Base-by-base conservation (phyloP, 805 yeast genomes). In the Metschnikowia matae region DNA sequence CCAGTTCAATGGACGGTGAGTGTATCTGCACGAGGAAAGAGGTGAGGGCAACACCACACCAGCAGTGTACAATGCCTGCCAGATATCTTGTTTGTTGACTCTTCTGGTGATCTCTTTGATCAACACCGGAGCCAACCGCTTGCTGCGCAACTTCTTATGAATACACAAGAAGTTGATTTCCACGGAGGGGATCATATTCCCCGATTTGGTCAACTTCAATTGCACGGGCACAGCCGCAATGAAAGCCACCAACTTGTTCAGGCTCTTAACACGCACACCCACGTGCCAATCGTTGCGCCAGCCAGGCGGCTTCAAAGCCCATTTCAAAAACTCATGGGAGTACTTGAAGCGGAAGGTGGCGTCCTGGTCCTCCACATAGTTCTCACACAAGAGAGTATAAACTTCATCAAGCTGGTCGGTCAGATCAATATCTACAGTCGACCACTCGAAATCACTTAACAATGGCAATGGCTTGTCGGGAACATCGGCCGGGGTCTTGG, bases 51-150 rank as follows among this genome's bases (percentile, higher is more conserved):
- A 75, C 2, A 89, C 84, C 2, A 84, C 82, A 10, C 98, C 99
- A 0, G 92, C 96, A 8, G 99, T 92, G 69, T 89, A 89, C 53
- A 94, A 77, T 0, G 98, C 99, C 67, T 91, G 97, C 96, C 97
- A 94, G 53, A 91, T 87, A 52, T 87, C 81, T 40, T 78, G 76
- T 54, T 81, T 78, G 69, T 94, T 92, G 55, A 94, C 94, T 58
- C 98, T 79, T 64, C 99, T 80, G 3, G 98, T 94, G 57, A 94
- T 86, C 68, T 94, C 99, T 62, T 87, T 87, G 67, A 94, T 94
- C 61, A 94, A 74, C 11, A 94, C 87, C 1, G 99, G 99, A 0
- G 99, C 91, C 64, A 94, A 77, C 61, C 99, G 83, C 67, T 94
- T 94, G n/a, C 89, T 78, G 64, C 99, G 79, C 58, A 94, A 77